Conservation (phyloP, 164 flowering plant genomes). For the Sextonia rubra region DNA sequence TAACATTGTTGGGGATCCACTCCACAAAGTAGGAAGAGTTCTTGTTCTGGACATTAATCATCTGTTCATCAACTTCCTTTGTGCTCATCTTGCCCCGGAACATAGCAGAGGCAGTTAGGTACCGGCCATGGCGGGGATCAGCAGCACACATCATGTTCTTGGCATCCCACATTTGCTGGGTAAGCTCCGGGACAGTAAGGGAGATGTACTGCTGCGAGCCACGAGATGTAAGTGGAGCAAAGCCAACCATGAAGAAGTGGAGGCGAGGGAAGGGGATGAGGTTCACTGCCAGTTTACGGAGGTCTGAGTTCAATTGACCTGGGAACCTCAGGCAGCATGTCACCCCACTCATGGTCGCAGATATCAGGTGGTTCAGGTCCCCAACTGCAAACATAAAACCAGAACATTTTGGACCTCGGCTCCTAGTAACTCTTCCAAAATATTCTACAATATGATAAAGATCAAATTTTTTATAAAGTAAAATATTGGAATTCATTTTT, state of each 20-base stretch:
- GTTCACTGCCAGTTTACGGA: conserved; percentile 49
- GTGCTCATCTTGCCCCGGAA: conserved; percentile 52
- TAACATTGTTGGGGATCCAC: conserved; percentile 51
- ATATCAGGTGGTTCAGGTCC: conserved; percentile 48
- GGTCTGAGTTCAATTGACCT: conserved; percentile 49
- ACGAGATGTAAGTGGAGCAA: conserved; percentile 48
- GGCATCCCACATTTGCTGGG: conserved; percentile 57
- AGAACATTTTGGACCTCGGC: no score
- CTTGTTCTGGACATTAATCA: conserved; percentile 49
- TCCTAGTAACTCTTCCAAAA: no score
- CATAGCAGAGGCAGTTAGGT: conserved; percentile 49
- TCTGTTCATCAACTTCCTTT: conserved; percentile 51
- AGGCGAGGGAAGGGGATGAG: conserved; percentile 53
- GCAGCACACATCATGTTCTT: conserved; percentile 62
- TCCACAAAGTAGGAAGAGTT: conserved; percentile 50
- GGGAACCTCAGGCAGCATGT: conserved; percentile 53
- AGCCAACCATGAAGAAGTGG: conserved; percentile 60
- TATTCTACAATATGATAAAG: no score
- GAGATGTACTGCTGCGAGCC: conserved; percentile 46
- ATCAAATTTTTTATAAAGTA: no score
- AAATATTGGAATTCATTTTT: no score
- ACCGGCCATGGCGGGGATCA: conserved; percentile 45
- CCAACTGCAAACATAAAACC: conserved; percentile 28
- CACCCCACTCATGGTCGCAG: conserved; percentile 53
- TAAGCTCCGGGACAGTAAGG: conserved; percentile 47